Evolutionary conservation across 2,329 filamentous ascomycete species (phyloP), one percentile per base, ranked within the genome.

Genomic region (Sporothrix inflata): DNA sequence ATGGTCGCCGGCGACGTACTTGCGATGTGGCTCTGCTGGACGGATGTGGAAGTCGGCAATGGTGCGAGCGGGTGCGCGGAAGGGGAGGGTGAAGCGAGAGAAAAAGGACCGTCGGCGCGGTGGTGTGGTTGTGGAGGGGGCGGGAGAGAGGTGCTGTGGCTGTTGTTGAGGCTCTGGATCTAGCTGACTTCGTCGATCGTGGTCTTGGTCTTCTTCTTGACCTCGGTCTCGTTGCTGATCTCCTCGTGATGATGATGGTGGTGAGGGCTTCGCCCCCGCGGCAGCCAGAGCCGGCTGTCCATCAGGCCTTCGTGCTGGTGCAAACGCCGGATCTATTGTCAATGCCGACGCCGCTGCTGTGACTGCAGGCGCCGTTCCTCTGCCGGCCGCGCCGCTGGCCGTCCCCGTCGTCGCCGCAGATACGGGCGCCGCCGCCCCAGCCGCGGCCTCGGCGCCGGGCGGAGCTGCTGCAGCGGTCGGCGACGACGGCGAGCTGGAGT

Each of bases 41-140:
- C 89, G 88, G 80, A 96, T 89, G 81, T 93, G 89, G 82, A 94
- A 96, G 79, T 95, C 92, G 82, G 89, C 85, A 76, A 94, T 85
- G 80, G 91, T 89, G 77, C 92, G 90, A 30, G 82, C 72, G 72
- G 81, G 84, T 61, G 86, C 83, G 70, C 87, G 84, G 72, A 87
- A 82, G 66, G 86, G 85, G 63, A 86, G 81, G 71, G 82, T 82
- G 74, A 89, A 80, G 71, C 86, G 85, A 75, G 87, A 87, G 76
- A 89, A 82, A 75, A 89, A 82, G 63, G 84, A 85, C 70, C 81
- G 79, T 72, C 80, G 72, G 19, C 71, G 72, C 4, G 73, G 42
- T 12, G 73, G 65, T 2, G 61, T 81, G 63, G 82, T 78, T 80
- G 78, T 79, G 77, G 51, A 47, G 24, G 53, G 12, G 8, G 72